Evolutionary conservation across 805 yeast genomes (phyloP).

Genomic region (Blastobotrys robertii): DNA sequence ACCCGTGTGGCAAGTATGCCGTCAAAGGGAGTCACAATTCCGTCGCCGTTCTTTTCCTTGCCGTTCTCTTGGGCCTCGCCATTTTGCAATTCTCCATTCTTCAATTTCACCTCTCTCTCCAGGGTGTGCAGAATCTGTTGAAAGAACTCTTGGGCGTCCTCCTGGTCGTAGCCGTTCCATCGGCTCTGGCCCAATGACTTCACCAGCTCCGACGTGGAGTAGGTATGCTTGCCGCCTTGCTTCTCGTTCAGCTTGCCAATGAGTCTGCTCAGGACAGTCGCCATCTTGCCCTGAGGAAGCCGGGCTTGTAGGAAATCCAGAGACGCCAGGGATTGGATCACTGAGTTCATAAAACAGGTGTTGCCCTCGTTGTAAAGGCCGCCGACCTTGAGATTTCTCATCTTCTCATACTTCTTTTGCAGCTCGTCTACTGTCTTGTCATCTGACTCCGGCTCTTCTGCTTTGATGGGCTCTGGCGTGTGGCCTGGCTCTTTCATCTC

Average conservation of each 20-base stretch:
- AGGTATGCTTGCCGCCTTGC: constrained; percentile 21
- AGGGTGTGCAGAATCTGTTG: constrained; percentile 37
- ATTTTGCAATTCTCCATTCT: no score
- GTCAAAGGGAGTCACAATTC: constrained; percentile 79
- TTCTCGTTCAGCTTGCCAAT: constrained; percentile 23
- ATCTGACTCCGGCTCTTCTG: no score
- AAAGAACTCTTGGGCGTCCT: constrained; percentile 94
- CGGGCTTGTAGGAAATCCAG: constrained; percentile 42
- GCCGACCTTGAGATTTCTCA: constrained; percentile 40
- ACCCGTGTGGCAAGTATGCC: constrained; percentile 83
- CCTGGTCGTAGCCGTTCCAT: constrained; percentile 80
- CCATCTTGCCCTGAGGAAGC: background rate
- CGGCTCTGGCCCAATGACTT: constrained; percentile 26
- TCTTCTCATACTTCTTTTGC: background rate
- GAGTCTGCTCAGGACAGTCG: constrained; percentile 13
- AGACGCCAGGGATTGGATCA: constrained; percentile 72
- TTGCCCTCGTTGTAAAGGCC: constrained; percentile 87
- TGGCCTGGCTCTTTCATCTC: no score
- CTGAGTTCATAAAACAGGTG: constrained; percentile 91
- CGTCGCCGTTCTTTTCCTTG: constrained; percentile 15
- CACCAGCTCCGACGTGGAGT: constrained; percentile 19
- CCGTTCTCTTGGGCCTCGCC: background rate
- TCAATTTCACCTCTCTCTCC: constrained; percentile 23
- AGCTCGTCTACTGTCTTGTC: no score
- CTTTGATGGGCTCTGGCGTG: no score